Evolutionary conservation across 257 asterid species (phyloP).

Genomic region (Nicotiana benthamiana): DNA sequence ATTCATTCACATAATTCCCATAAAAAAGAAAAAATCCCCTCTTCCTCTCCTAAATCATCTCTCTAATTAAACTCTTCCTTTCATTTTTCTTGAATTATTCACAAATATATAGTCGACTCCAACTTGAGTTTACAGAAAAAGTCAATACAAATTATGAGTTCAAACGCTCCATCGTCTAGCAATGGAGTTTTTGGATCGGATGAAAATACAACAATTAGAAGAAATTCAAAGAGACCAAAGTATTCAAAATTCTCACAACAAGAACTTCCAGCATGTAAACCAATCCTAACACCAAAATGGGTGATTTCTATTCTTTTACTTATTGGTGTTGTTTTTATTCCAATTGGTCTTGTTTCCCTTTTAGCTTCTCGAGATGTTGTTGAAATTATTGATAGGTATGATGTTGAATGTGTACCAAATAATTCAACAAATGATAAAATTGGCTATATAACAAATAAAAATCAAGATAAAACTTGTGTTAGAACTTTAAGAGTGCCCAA

Average conservation of each 20-base stretch:
- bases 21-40: neutral
- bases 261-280: constrained; percentile 98
- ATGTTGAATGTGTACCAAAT: constrained; percentile 36
- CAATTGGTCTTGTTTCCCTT: constrained; percentile 82
- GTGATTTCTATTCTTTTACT: constrained; percentile 80
- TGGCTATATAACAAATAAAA: constrained; percentile 20
- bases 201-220: constrained; percentile 51
- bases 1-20: neutral
- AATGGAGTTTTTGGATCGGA: constrained; percentile 52
- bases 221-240: constrained; percentile 86
- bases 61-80: neutral
- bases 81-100: neutral
- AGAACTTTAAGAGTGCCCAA: constrained; percentile 35
- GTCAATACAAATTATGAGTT: constrained; percentile 38
- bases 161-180: constrained; percentile 62
- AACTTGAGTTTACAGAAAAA: neutral
- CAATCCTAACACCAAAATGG: constrained; percentile 96
- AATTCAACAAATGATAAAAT: constrained; percentile 28
- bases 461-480: constrained; percentile 29
- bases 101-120: neutral
- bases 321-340: constrained; percentile 67
- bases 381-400: constrained; percentile 52
- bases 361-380: constrained; percentile 62
- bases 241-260: constrained; percentile 98
- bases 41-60: neutral